These are phyloP conservation scores for Sarocladium brachiariae DNA, from an alignment of 2,329 filamentous ascomycete genomes.

Conservation along the genomic window DNA sequence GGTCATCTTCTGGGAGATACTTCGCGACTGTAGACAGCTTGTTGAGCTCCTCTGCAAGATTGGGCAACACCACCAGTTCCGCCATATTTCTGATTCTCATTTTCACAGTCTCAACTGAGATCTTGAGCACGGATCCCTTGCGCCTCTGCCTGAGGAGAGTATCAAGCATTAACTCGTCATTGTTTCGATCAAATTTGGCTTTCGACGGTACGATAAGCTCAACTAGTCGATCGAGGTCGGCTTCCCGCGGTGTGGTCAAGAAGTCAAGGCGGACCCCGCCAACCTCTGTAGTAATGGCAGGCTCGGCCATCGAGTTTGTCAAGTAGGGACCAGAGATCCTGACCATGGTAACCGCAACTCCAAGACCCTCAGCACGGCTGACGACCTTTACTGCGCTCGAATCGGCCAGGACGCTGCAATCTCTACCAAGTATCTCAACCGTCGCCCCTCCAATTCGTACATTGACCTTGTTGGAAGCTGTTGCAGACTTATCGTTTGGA, in stretches of 20 bases:
- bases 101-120: slow-evolving; percentile 59
- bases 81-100: slow-evolving; percentile 55
- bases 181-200: slow-evolving; percentile 74
- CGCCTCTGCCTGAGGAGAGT: slow-evolving; percentile 79
- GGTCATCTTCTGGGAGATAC: slow-evolving; percentile 91
- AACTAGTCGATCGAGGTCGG: slow-evolving; percentile 74
- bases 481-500: slow-evolving; percentile 38
- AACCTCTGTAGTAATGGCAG: slow-evolving; percentile 57
- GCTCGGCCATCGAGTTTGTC: slow-evolving; percentile 42
- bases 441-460: slow-evolving; percentile 68
- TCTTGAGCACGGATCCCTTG: slow-evolving; percentile 75
- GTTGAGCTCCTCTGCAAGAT: slow-evolving; percentile 69
- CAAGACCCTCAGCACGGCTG: slow-evolving; percentile 64
- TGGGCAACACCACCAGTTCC: slow-evolving; percentile 60
- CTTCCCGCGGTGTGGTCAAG: slow-evolving; percentile 63
- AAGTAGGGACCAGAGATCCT: slow-evolving; percentile 65
- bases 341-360: slow-evolving; percentile 68
- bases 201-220: slow-evolving; percentile 87
- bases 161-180: slow-evolving; percentile 92
- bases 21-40: slow-evolving; percentile 84
- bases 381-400: slow-evolving; percentile 79
- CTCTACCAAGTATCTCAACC: slow-evolving; percentile 70
- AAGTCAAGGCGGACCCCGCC: slow-evolving; percentile 66
- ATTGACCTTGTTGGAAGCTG: slow-evolving; percentile 61
- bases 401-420: slow-evolving; percentile 66